A percentile compares a stretch with the other conserved stretches of the same genome.
These are phyloP conservation scores for Neckera pumila DNA, from an alignment of 225 moss, liverwort and hornwort genomes.

Conservation along the genomic window DNA sequence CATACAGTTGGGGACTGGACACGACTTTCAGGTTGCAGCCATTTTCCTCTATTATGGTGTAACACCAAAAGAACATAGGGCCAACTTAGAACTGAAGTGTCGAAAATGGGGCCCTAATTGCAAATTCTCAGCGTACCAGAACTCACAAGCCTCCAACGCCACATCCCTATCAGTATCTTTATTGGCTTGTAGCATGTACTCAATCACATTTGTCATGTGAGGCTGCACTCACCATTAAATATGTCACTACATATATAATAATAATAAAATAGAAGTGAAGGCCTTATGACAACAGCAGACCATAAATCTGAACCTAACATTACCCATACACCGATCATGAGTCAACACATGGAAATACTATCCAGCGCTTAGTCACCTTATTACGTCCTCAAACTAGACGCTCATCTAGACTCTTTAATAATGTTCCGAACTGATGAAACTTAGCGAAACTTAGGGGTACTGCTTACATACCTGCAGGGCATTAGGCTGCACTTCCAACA, in stretches of 20 bases:
- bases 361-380: neutral
- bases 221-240: slow-evolving; percentile 59
- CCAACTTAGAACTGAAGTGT: slow-evolving; percentile 6
- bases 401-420: neutral
- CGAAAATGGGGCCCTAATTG: neutral
- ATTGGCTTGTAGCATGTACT: slow-evolving; percentile 99
- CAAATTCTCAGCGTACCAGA: slow-evolving; percentile 63
- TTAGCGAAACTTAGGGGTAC: neutral
- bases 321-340: neutral
- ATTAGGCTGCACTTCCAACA: slow-evolving; percentile 90
- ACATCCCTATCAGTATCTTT: slow-evolving; percentile 93
- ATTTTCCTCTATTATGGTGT: neutral
- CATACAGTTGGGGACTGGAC: neutral
- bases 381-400: neutral
- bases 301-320: neutral
- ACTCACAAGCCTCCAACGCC: slow-evolving; percentile 97
- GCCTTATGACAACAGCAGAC: neutral
- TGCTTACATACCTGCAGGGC: slow-evolving; percentile 61
- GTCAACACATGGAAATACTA: neutral
- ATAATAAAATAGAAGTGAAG: neutral
- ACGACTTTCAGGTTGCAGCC: neutral
- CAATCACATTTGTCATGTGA: slow-evolving; percentile 93
- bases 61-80: neutral
- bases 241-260: slow-evolving; percentile 4
- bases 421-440: neutral